Percentiles rank a stretch among this genome's conserved stretches.
Conservation (phyloP, 371 early-diverging fungal species). For the Blakeslea trispora region DNA sequence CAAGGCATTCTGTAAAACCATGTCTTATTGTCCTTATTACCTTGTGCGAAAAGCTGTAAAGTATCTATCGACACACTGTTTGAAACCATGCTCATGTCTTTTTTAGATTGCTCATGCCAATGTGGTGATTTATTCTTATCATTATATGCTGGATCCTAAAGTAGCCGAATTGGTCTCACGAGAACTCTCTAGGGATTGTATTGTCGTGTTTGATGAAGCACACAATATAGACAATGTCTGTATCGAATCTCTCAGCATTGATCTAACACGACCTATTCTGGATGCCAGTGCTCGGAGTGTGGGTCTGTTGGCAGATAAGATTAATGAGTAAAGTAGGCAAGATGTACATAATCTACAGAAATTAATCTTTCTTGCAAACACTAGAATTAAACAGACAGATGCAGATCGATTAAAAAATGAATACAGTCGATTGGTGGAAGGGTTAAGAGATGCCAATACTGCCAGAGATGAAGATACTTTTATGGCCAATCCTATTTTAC, state of each 20-base stretch:
- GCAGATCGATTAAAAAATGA: conserved; percentile 86
- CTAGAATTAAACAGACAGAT: conserved; percentile 82
- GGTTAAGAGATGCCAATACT: conserved; percentile 75
- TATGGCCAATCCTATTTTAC: conserved; percentile 85
- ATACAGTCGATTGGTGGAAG: conserved; percentile 88
- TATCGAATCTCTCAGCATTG: conserved; percentile 96
- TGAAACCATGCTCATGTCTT: not conserved
- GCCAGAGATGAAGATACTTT: conserved; percentile 76
- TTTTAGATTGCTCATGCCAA: conserved; percentile 85
- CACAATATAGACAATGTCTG: conserved; percentile 99
- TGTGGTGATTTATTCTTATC: conserved; percentile 99
- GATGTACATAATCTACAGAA: not conserved
- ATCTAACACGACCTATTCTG: conserved; percentile 88
- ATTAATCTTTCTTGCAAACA: not conserved
- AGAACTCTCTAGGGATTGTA: conserved; percentile 92
- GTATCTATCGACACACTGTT: not conserved
- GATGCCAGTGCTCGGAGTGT: conserved; percentile 90
- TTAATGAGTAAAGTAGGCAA: conserved; percentile 57
- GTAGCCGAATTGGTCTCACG: conserved; percentile 96
- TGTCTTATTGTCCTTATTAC: conserved; percentile 95
- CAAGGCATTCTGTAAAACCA: conserved; percentile 73
- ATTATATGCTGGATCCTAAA: conserved; percentile 99
- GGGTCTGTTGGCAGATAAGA: conserved; percentile 64
- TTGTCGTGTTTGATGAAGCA: conserved; percentile 99
- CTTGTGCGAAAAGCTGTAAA: conserved; percentile 84